Evolutionary conservation across 768 basidiomycete species (phyloP).

Genomic region (Ephemerocybe angulata): DNA sequence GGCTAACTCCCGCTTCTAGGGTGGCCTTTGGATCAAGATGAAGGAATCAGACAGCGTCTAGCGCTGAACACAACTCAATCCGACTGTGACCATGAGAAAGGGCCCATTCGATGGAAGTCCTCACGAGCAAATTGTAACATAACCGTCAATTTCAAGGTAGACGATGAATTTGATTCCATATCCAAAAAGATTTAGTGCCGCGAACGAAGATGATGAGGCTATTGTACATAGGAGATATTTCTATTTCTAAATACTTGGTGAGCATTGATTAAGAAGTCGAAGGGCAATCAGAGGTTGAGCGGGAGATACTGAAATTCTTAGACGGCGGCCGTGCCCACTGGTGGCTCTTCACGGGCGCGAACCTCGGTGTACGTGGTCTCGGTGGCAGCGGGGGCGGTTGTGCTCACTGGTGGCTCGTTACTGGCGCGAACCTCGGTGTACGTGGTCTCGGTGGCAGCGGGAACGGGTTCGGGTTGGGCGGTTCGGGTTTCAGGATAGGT

Average conservation of each 20-base stretch:
- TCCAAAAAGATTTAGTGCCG: no score
- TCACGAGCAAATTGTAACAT: no score
- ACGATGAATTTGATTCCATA: no score
- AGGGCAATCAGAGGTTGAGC: no score
- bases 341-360: not conserved
- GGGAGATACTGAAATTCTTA: no score
- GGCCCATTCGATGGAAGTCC: conserved; percentile 5
- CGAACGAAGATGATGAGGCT: no score
- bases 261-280: no score
- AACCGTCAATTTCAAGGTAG: no score
- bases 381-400: not conserved
- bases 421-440: conserved; percentile 8
- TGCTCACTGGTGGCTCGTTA: not conserved
- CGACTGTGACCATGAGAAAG: not conserved
- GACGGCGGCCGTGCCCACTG: no score
- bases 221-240: no score
- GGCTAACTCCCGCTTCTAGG: conserved; percentile 26
- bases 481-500: conserved; percentile 19
- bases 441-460: conserved; percentile 4
- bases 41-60: conserved; percentile 23
- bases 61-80: not conserved
- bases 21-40: conserved; percentile 54
- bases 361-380: conserved; percentile 10
- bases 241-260: no score
- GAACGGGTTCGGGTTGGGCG: conserved; percentile 9